Conservation (phyloP, 2,329 filamentous ascomycete species). For the Talaromyces sp. region DNA sequence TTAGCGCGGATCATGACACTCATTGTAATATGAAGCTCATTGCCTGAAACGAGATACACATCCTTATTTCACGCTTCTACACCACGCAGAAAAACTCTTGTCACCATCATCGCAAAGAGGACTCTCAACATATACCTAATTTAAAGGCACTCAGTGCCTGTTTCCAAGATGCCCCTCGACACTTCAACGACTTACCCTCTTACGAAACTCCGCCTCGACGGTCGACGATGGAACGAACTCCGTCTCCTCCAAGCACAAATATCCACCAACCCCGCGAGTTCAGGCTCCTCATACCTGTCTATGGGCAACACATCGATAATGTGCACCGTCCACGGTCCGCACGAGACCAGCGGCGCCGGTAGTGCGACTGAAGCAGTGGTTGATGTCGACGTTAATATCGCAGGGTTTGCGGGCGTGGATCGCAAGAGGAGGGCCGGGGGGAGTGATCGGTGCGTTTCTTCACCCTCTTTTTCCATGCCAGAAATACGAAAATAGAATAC, state of each 20-base stretch:
- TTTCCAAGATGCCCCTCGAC: slow-evolving; percentile 75
- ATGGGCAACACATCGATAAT: slow-evolving; percentile 98
- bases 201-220: slow-evolving; percentile 76
- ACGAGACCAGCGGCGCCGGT: slow-evolving; percentile 52
- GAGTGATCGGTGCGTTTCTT: slow-evolving; percentile 65
- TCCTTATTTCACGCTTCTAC: background rate
- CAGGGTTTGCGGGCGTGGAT: slow-evolving; percentile 84
- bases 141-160: background rate
- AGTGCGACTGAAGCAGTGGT: slow-evolving; percentile 61
- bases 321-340: slow-evolving; percentile 83
- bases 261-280: slow-evolving; percentile 84
- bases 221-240: slow-evolving; percentile 94
- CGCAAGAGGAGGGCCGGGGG: slow-evolving; percentile 67
- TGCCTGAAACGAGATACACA: background rate
- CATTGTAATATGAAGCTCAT: background rate
- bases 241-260: slow-evolving; percentile 85
- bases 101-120: background rate
- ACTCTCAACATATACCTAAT: background rate
- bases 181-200: slow-evolving; percentile 87
- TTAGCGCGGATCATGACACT: background rate
- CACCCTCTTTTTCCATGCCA: background rate
- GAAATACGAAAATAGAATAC: background rate
- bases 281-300: slow-evolving; percentile 89
- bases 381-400: slow-evolving; percentile 76
- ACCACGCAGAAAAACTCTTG: background rate